Base-by-base conservation (phyloP, 257 asterid species). In the Penstemon barbatus region DNA sequence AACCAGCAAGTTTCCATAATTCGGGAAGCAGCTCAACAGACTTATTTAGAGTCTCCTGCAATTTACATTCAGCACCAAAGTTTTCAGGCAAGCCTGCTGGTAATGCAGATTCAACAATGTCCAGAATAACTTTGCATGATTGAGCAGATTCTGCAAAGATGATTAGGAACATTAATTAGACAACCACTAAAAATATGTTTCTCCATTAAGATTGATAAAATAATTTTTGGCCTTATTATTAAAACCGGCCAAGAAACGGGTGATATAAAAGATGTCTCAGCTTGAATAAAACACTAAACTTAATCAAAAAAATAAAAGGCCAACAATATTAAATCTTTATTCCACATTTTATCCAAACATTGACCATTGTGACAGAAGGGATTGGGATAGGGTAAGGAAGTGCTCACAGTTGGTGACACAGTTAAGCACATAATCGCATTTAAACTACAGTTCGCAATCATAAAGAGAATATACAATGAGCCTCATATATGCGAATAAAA, bases 81-180 rank as follows among this genome's bases (percentile, higher is more conserved):
- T 82, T 88, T 88, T 85, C 91, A 77, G 97, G 98, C 85, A 88
- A 83, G 65, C 90, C 94, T 75, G 75, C 90, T 70, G 97, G 98
- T 75, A 87, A 83, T 81, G 98, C 79, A 66, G 95, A 84, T 80
- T 93, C 98, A 74, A 90, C 82, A 63, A 85, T 81, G 80, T 90
- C 98, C 94, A 93, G 84, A 80, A 93, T 85, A 82, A 85, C 77
- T 70, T 89, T 77, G 86, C 98, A 93, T 75, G 97, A 86, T 77
- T 79, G 97, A 76, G 98, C 98, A 85, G 98, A 94, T 78, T 93
- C 98, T 93, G 98, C 89, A 77, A 78, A 83, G 70, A 79, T 66
- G 76, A 79, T 68, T 42, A 75, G 63, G 75, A 76, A 72, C 64
- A 63, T 49, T 54, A 52, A 70, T 79, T 79, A 81, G 74, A 68